Percentiles rank a stretch among this genome's conserved stretches.
Conservation (phyloP, 345 rosid genomes). For the Eucalyptus tenuipes region DNA sequence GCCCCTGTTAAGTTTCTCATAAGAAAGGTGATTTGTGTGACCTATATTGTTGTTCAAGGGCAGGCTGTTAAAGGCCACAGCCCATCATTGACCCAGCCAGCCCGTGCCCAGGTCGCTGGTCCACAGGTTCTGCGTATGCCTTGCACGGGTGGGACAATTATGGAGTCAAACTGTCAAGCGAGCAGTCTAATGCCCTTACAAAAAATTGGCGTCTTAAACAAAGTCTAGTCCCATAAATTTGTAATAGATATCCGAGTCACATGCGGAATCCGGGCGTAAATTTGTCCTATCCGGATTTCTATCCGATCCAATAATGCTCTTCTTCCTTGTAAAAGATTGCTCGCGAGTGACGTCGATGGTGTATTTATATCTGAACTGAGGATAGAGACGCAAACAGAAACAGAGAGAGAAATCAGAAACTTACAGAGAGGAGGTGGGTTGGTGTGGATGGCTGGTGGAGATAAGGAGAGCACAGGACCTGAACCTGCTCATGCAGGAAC, state of each 20-base stretch:
- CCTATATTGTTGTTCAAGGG: neutral
- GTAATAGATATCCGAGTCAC: neutral
- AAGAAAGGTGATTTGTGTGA: neutral
- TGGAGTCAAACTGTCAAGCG: neutral
- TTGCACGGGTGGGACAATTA: neutral
- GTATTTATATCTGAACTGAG: neutral
- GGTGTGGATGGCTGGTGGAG: conserved; percentile 17
- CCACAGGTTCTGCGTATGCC: neutral
- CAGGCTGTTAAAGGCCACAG: neutral
- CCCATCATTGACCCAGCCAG: neutral
- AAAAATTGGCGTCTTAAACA: neutral
- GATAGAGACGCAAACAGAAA: neutral
- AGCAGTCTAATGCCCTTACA: neutral
- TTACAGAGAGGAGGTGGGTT: neutral
- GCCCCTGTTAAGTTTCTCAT: neutral
- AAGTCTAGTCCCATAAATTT: neutral
- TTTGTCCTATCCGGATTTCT: neutral
- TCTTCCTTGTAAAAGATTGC: neutral
- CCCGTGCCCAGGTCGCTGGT: neutral
- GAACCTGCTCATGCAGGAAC: conserved; percentile 88
- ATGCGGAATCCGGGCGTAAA: neutral
- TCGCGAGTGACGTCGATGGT: neutral
- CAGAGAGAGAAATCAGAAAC: conserved; percentile 13
- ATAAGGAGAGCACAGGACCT: conserved; percentile 79
- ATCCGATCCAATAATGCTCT: neutral